Conservation (phyloP, 2,329 filamentous ascomycete genomes). For the Diplodia scrobiculata region DNA sequence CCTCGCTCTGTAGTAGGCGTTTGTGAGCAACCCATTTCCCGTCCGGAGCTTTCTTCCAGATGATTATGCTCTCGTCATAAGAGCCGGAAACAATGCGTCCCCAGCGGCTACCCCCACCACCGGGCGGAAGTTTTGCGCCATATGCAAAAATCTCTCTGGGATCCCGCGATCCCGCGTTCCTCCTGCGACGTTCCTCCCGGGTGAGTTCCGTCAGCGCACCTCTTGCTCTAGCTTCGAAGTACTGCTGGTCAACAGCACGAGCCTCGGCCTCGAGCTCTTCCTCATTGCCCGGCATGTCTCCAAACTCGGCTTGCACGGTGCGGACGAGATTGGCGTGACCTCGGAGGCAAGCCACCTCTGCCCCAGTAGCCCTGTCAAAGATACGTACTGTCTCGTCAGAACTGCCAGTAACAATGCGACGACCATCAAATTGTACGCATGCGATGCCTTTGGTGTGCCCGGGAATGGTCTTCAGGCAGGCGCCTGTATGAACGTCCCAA, state of each 20-base stretch:
- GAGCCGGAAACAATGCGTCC: slow-evolving; percentile 95
- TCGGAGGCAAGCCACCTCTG: slow-evolving; percentile 84
- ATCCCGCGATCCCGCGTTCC: slow-evolving; percentile 71
- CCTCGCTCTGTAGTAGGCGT: slow-evolving; percentile 73
- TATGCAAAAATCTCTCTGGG: slow-evolving; percentile 76
- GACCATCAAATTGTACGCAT: slow-evolving; percentile 93
- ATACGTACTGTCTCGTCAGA: slow-evolving; percentile 96
- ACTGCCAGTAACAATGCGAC: slow-evolving; percentile 90
- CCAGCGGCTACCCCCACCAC: slow-evolving; percentile 84
- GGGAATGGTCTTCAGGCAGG: slow-evolving; percentile 73
- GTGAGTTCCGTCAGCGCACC: slow-evolving; percentile 47
- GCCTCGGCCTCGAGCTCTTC: slow-evolving; percentile 75
- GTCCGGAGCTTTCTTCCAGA: slow-evolving; percentile 85
- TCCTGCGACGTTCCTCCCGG: slow-evolving; percentile 41
- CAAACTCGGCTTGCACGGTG: slow-evolving; percentile 93
- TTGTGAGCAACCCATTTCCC: slow-evolving; percentile 82
- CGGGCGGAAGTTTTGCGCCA: slow-evolving; percentile 84
- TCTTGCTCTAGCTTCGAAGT: slow-evolving; percentile 60
- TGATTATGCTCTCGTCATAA: slow-evolving; percentile 92
- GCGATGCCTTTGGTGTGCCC: slow-evolving; percentile 95
- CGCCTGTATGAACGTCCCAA: slow-evolving; percentile 84
- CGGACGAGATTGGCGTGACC: slow-evolving; percentile 84
- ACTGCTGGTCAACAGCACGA: slow-evolving; percentile 70
- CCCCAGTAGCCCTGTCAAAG: slow-evolving; percentile 80
- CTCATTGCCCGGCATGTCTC: slow-evolving; percentile 78